These are phyloP conservation scores for Neurospora sp. DNA, from an alignment of 495 filamentous ascomycete genomes.

Conservation along the genomic window DNA sequence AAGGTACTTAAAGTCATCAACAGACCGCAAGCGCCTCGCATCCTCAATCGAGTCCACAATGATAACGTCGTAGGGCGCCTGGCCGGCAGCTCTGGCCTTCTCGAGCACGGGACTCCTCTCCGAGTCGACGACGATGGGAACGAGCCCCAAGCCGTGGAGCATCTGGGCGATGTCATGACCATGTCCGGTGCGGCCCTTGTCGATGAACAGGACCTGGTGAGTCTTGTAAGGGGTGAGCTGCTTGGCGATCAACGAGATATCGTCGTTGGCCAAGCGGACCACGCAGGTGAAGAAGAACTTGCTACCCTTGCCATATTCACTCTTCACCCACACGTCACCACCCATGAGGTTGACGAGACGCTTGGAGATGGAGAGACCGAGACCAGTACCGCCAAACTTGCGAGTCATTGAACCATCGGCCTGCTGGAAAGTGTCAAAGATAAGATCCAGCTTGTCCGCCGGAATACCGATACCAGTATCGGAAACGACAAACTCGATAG, in stretches of 20 bases:
- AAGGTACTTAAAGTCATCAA: conserved; percentile 96
- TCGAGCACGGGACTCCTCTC: conserved; percentile 41
- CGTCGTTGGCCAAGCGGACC: conserved; percentile 75
- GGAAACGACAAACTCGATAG: conserved; percentile 91
- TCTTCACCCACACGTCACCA: conserved; percentile 94
- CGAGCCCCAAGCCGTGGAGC: conserved; percentile 67
- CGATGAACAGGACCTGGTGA: conserved; percentile 91
- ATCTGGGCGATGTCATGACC: conserved; percentile 68
- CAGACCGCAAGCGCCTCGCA: conserved; percentile 68
- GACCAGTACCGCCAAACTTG: conserved; percentile 92
- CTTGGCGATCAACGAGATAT: conserved; percentile 68
- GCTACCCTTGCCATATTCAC: conserved; percentile 84
- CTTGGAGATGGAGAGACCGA: conserved; percentile 94
- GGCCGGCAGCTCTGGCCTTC: conserved; percentile 42
- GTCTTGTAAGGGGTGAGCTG: conserved; percentile 82
- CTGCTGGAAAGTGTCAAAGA: conserved; percentile 99
- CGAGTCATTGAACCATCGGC: conserved; percentile 96
- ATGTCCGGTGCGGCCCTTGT: conserved; percentile 77
- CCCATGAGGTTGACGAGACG: conserved; percentile 95
- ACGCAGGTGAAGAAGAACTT: conserved; percentile 96
- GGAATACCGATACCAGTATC: conserved; percentile 98
- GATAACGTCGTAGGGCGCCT: conserved; percentile 81
- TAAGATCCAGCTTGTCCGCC: conserved; percentile 89
- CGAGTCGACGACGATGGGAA: conserved; percentile 70
- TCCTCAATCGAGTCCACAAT: conserved; percentile 92